phyloP scores from a whole-genome alignment of 257 asterid genomes.

The Solanum raphanifolium region DNA sequence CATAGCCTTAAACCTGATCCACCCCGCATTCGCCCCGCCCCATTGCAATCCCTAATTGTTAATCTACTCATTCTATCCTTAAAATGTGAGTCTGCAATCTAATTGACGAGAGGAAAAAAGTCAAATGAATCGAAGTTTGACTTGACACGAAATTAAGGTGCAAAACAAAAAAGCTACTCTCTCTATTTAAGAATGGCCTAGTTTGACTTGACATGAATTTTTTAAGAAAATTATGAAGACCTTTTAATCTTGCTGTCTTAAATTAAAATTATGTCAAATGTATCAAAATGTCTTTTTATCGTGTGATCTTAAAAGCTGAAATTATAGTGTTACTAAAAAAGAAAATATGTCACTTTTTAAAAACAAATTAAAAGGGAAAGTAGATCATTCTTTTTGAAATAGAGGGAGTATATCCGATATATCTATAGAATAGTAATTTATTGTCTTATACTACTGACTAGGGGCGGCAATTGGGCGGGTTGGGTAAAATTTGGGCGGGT shows the following conservation, averaged over 20 bases:
- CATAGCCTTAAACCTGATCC: no score
- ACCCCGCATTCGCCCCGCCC: no score
- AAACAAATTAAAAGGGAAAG: neutral
- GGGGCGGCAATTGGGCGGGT: neutral
- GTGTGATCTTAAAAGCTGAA: neutral
- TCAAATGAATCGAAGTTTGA: neutral
- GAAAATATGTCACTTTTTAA: no score
- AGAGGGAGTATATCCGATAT: neutral
- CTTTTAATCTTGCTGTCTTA: neutral
- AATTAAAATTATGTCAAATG: no score
- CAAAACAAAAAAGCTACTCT: neutral
- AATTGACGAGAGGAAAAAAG: neutral
- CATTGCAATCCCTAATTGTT: neutral
- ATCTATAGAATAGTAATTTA: neutral
- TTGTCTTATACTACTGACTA: neutral
- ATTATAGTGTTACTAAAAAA: neutral
- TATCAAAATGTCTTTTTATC: no score
- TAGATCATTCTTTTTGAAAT: neutral
- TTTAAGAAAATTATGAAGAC: no score
- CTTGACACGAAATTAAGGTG: neutral
- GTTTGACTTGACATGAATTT: neutral
- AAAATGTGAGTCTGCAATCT: neutral
- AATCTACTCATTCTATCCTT: neutral
- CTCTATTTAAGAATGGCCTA: no score
- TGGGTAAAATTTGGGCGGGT: no score